Evolutionary conservation across 257 asterid species (phyloP), one percentile per base, ranked within the genome.

Genomic region (Voacanga thouarsii): DNA sequence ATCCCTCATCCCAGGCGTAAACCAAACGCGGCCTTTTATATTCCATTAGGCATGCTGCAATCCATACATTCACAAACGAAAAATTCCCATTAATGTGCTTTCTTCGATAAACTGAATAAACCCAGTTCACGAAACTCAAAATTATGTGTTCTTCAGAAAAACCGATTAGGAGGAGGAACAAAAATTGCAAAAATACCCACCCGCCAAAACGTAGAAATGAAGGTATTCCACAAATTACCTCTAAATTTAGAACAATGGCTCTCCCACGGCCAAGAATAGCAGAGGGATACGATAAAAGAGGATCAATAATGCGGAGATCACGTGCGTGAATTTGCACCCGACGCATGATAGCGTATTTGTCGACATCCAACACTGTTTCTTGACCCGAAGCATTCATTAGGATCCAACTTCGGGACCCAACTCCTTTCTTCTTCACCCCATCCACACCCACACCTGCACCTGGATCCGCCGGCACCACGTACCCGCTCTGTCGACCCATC

Each of bases 271-370:
- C 97, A 37, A 92, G 96, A 71, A 92, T 91, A 7, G 99, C 73
- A 16, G 99, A 93, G 43, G 99, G 98, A 66, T 92, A 92, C 3
- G 94, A 89, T 70, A 92, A 76, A 7, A 91, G 86, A 28, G 99
- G 99, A 80, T 95, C 97, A 64, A 92, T 87, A 69, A 92, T 95
- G 15, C 98, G 91, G 69, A 92, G 95, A 87, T 95, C 97, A 41
- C 99, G 98, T 0, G 97, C 96, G 82, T 92, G 97, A 30, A 94
- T 92, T 86, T 90, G 96, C 76, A 89, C 96, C 55, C 97, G 94
- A 73, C 90, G 97, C 97, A 94, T 94, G 88, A 94, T 92, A 39
- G 88, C 89, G 59, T 92, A 92, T 77, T 94, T 94, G 67, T 94
- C 97, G 15, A 89, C 96, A 78, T 92, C 97, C 59, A 94, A 71